A percentile compares a stretch with the other conserved stretches of the same genome.
phyloP scores from a whole-genome alignment of 129 eudicot genomes.

The Helichrysum umbraculigerum region DNA sequence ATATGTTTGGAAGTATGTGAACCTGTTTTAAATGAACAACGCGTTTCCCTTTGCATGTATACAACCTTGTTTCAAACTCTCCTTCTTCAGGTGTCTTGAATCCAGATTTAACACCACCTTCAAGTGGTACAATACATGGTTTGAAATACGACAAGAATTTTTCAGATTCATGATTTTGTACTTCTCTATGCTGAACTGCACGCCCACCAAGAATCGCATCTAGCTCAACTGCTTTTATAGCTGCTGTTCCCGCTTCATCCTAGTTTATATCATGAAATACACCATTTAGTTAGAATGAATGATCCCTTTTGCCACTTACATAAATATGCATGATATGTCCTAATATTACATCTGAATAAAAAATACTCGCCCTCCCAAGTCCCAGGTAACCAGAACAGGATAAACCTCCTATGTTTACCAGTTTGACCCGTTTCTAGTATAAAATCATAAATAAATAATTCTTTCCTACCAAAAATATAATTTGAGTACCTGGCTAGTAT shows the following conservation, averaged over 20 bases:
- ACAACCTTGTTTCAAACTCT: slow-evolving; percentile 86
- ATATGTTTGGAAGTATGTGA: slow-evolving; percentile 15
- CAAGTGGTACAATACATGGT: slow-evolving; percentile 92
- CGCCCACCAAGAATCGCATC: slow-evolving; percentile 95
- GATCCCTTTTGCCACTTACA: background rate
- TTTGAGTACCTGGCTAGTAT: slow-evolving; percentile 80
- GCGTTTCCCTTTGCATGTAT: slow-evolving; percentile 85
- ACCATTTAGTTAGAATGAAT: background rate
- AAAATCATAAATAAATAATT: background rate
- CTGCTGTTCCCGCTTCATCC: slow-evolving; percentile 99
- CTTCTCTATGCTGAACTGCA: slow-evolving; percentile 94
- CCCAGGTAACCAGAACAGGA: background rate
- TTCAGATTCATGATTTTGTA: slow-evolving; percentile 89
- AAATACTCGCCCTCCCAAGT: background rate
- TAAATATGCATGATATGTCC: background rate
- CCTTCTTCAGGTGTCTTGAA: slow-evolving; percentile 84
- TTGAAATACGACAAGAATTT: slow-evolving; percentile 88
- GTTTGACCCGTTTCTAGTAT: background rate
- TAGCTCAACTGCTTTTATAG: slow-evolving; percentile 93
- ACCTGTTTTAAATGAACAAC: slow-evolving; percentile 93
- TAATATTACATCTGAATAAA: background rate
- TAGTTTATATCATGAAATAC: slow-evolving; percentile 21
- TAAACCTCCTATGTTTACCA: no score
- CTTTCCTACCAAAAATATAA: background rate
- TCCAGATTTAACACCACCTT: slow-evolving; percentile 94